phyloP scores from a whole-genome alignment of 345 rosid genomes.

The Citrus medica region DNA sequence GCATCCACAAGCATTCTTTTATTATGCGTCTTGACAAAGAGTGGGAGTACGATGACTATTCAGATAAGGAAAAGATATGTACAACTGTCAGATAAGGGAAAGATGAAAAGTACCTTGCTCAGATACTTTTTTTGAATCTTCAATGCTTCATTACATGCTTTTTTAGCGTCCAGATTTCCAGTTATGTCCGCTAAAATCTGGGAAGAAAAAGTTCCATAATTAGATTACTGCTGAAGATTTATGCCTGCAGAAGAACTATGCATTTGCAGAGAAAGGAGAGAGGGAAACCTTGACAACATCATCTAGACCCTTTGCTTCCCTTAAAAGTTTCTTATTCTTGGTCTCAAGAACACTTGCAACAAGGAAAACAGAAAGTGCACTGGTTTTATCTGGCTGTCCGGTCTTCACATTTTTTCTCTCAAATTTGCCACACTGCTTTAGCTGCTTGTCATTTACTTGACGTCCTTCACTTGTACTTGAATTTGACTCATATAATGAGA shows the following conservation, averaged over 20 bases:
- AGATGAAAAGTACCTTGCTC: slow-evolving; percentile 45
- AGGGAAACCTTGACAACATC: slow-evolving; percentile 75
- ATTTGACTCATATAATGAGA: slow-evolving; percentile 46
- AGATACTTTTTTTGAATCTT: slow-evolving; percentile 81
- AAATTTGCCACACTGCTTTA: slow-evolving; percentile 83
- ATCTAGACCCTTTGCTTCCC: slow-evolving; percentile 86
- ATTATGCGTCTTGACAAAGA: slow-evolving; percentile 1
- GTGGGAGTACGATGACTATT: not conserved
- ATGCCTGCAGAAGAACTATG: not conserved
- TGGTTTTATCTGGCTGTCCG: slow-evolving; percentile 44
- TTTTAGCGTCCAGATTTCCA: slow-evolving; percentile 74
- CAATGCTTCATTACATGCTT: slow-evolving; percentile 74
- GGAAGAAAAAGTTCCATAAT: not conserved
- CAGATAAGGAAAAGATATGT: not conserved
- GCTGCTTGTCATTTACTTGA: slow-evolving; percentile 40
- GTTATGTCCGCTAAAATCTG: slow-evolving; percentile 82
- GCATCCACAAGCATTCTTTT: slow-evolving; percentile 24
- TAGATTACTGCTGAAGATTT: slow-evolving; percentile 2
- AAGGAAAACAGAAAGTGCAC: slow-evolving; percentile 71
- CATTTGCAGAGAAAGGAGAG: not conserved
- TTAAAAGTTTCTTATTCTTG: slow-evolving; percentile 75
- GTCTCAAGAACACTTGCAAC: slow-evolving; percentile 88
- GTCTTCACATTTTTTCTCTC: slow-evolving; percentile 57
- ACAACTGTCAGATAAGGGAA: not conserved
- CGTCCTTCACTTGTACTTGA: slow-evolving; percentile 21